phyloP scores from a whole-genome alignment of 139 green algal species.

The Ulvella scutata region DNA sequence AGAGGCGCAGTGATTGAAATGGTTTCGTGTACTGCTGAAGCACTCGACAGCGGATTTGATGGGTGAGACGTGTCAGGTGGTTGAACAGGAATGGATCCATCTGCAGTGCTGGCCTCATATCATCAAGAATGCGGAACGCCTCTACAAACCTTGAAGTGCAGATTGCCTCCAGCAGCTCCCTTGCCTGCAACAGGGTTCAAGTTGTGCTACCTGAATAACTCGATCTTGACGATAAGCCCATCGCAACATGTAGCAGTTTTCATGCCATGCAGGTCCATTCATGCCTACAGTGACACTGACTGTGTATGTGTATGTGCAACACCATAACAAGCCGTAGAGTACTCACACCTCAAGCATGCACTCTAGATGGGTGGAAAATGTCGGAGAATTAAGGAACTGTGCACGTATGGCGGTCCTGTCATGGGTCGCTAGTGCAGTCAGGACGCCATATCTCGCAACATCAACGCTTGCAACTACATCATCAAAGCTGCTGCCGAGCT shows the following conservation, averaged over 20 bases:
- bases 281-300: too few relatives aligned
- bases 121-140: conserved; percentile 1
- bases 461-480: neutral
- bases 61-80: neutral
- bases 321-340: too few relatives aligned
- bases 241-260: too few relatives aligned
- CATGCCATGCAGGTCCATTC: too few relatives aligned
- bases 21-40: neutral
- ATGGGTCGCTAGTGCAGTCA: neutral
- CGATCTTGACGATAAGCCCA: too few relatives aligned
- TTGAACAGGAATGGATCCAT: conserved; percentile 1
- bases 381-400: neutral
- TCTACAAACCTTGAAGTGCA: neutral
- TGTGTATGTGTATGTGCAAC: too few relatives aligned
- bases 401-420: neutral
- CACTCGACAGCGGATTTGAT: neutral
- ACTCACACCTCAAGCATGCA: neutral
- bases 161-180: neutral
- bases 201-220: too few relatives aligned
- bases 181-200: neutral
- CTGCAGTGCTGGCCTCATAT: neutral
- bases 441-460: neutral
- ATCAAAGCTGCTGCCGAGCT: neutral
- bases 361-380: neutral
- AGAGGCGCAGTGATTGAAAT: neutral